phyloP scores from a whole-genome alignment of 1,284 basidiomycete species.

The Irpex sp. region DNA sequence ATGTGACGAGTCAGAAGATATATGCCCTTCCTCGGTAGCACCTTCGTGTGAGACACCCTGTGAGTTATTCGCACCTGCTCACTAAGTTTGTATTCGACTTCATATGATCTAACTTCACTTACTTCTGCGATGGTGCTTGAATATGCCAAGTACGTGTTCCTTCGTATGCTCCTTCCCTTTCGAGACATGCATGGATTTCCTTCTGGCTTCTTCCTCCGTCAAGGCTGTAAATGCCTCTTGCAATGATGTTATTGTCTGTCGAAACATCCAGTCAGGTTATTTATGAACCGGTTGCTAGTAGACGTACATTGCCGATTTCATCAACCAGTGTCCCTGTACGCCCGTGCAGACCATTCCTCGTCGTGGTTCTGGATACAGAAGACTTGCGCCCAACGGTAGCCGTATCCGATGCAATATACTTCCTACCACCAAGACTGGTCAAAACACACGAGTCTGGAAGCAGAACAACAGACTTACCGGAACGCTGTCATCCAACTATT shows the following conservation, averaged over 20 bases:
- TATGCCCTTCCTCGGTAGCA: not conserved
- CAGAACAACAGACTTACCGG: conserved; percentile 39
- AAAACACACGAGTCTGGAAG: not conserved
- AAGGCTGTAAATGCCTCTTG: conserved; percentile 21
- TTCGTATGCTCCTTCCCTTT: conserved; percentile 23
- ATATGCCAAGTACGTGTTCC: conserved; percentile 24
- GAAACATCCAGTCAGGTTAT: not conserved
- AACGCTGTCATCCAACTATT: conserved; percentile 70
- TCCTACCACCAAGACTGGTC: conserved; percentile 34
- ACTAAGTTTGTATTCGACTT: not conserved
- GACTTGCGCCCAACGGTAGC: conserved; percentile 41
- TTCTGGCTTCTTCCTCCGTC: conserved; percentile 21
- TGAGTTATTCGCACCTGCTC: conserved; percentile 3
- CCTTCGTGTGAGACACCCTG: not conserved
- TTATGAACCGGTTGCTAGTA: not conserved
- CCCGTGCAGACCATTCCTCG: conserved; percentile 31
- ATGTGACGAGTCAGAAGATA: not conserved
- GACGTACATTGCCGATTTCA: conserved; percentile 57
- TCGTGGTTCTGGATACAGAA: conserved; percentile 31
- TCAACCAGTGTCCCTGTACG: conserved; percentile 51
- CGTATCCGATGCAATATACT: conserved; percentile 49
- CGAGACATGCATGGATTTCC: conserved; percentile 17
- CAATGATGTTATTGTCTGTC: conserved; percentile 27
- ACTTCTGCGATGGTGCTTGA: conserved; percentile 26
- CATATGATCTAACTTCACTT: conserved; percentile 4